Evolutionary conservation across 2,329 filamentous ascomycete species (phyloP).

Genomic region (Paramyrothecium sp.): DNA sequence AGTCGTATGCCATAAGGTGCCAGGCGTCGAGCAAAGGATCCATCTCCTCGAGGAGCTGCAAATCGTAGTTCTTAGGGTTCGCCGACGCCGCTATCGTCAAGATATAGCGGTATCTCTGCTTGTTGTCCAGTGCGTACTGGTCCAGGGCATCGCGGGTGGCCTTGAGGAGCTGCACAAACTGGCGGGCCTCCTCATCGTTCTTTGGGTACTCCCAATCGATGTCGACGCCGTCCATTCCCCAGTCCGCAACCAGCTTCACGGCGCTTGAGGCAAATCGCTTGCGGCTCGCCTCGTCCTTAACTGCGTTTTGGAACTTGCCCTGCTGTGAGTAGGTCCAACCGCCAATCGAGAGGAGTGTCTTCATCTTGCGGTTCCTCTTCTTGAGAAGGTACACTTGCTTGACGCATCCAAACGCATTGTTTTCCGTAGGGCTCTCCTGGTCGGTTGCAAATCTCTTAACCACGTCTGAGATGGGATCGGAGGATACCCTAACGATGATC

Average conservation of each 20-base stretch:
- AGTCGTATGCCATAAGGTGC: constrained; percentile 69
- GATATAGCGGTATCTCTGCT: constrained; percentile 44
- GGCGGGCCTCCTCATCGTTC: constrained; percentile 33
- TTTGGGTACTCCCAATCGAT: constrained; percentile 57
- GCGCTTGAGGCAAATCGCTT: constrained; percentile 66
- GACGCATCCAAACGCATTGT: constrained; percentile 73
- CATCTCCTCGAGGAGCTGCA: constrained; percentile 53
- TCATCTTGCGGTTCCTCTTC: constrained; percentile 72
- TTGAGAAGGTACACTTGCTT: constrained; percentile 78
- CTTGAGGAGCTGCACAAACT: constrained; percentile 41
- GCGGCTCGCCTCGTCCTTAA: constrained; percentile 47
- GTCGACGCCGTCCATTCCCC: constrained; percentile 57
- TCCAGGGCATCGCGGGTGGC: constrained; percentile 43
- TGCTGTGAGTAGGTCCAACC: constrained; percentile 70
- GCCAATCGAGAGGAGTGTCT: constrained; percentile 77
- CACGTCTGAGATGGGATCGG: constrained; percentile 42
- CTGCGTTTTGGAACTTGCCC: constrained; percentile 52
- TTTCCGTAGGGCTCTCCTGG: constrained; percentile 52
- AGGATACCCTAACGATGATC: constrained; percentile 18
- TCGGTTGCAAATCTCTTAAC: constrained; percentile 70
- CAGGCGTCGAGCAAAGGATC: constrained; percentile 56
- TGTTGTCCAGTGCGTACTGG: constrained; percentile 34
- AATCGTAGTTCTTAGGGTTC: constrained; percentile 45
- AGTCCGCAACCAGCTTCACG: constrained; percentile 68
- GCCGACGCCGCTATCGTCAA: constrained; percentile 52